Conservation (phyloP, 2,329 filamentous ascomycete genomes). For the Aaosphaeria pasadenensis region DNA sequence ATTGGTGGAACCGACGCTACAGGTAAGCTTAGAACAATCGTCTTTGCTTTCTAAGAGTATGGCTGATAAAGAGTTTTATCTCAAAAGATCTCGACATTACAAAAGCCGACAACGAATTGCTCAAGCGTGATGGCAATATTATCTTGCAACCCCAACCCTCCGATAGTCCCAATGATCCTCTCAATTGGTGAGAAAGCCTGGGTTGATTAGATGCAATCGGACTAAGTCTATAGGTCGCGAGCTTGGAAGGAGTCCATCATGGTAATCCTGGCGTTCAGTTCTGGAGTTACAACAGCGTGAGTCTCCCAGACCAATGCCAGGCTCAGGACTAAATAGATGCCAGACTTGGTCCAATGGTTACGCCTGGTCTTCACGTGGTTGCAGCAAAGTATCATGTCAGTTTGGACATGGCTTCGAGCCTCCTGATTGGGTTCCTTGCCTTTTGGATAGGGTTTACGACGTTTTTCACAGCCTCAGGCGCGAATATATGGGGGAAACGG, state of each 20-base stretch:
- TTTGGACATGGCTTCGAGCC: slow-evolving; percentile 36
- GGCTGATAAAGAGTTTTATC: not conserved
- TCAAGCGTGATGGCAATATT: slow-evolving; percentile 57
- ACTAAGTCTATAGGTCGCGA: slow-evolving; percentile 7
- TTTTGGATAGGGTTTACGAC: slow-evolving; percentile 41
- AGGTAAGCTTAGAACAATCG: slow-evolving; percentile 4
- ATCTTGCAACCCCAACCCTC: slow-evolving; percentile 89
- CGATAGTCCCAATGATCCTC: slow-evolving; percentile 84
- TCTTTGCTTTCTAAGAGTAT: not conserved
- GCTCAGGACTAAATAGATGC: too few species aligned
- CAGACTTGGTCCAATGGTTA: slow-evolving; percentile 42
- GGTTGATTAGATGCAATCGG: not conserved
- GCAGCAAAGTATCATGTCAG: slow-evolving; percentile 36
- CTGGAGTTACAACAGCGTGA: slow-evolving; percentile 30
- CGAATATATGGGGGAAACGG: slow-evolving; percentile 38
- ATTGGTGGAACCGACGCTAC: slow-evolving; percentile 14
- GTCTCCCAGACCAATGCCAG: not conserved
- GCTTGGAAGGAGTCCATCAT: slow-evolving; percentile 32
- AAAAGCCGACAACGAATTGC: slow-evolving; percentile 12
- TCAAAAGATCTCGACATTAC: slow-evolving; percentile 9
- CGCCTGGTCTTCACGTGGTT: slow-evolving; percentile 36
- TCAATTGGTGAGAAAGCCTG: slow-evolving; percentile 42
- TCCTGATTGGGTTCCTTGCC: slow-evolving; percentile 37
- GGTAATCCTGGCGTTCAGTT: slow-evolving; percentile 31
- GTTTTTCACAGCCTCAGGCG: slow-evolving; percentile 42